These are phyloP conservation scores for Geranium brycei DNA, from an alignment of 345 rosid species.

Conservation along the genomic window DNA sequence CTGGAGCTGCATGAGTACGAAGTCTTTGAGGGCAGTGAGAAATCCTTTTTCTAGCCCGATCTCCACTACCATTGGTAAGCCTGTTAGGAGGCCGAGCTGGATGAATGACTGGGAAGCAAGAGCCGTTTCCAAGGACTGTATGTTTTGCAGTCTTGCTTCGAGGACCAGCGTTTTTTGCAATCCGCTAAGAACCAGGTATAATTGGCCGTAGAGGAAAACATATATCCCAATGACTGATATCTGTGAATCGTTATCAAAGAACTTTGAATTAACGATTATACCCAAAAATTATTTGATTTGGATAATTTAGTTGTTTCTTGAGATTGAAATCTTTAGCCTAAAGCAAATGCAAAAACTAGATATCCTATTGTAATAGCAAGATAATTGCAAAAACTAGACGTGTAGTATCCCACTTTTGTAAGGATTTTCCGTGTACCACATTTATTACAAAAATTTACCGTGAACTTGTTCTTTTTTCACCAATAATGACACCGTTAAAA, in stretches of 20 bases:
- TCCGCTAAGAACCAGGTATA: conserved; percentile 92
- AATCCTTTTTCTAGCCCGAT: conserved; percentile 93
- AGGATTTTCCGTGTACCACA: no score
- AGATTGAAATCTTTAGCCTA: neutral
- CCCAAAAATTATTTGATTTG: conserved; percentile 1
- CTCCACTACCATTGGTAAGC: conserved; percentile 98
- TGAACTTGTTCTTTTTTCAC: no score
- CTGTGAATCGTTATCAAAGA: conserved; percentile 23
- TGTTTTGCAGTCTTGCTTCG: conserved; percentile 67
- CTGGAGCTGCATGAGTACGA: conserved; percentile 91
- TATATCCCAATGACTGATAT: conserved; percentile 71
- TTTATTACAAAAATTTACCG: no score
- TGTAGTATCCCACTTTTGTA: no score
- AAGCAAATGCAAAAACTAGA: neutral
- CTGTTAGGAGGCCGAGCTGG: conserved; percentile 92
- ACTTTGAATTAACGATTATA: conserved; percentile 2
- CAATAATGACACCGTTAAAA: no score
- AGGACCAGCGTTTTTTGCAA: conserved; percentile 54
- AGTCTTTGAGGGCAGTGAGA: conserved; percentile 79
- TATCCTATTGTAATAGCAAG: no score
- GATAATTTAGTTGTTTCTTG: neutral
- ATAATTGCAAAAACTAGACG: no score
- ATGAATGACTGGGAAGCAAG: conserved; percentile 95
- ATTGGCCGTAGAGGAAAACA: conserved; percentile 83
- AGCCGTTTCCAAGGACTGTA: conserved; percentile 81